Evolutionary conservation across 371 early-diverging fungal genomes (phyloP), one percentile per base, ranked within the genome.

Genomic region (Nematocida homosporus): DNA sequence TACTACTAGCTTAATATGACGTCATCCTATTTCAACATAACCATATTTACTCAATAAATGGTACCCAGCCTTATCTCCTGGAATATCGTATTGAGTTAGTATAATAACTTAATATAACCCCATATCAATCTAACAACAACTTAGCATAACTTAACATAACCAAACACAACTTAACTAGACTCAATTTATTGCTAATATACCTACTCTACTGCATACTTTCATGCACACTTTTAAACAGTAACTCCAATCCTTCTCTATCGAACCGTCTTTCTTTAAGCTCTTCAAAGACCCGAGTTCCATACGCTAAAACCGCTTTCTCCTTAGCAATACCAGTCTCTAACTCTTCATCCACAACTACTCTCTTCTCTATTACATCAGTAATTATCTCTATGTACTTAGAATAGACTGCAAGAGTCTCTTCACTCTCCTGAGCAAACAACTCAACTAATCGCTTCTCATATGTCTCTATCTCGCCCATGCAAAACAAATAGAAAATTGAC

Each of bases 331-430:
- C 60, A 8, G 56, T 32, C 6, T 25, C 8, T 27, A 68, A n/a
- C 2, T 29, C 23, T 20, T 40, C 25, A n/a, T 68, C 25, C 0
- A 13, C 1, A 20, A 44, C 57, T 37, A 57, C 42, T 38, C 60
- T 68, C 16, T 32, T 32, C 60, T 72, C 75, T 37, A 72, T 0
- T 6, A 29, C 13, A n/a, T 25, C 13, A 13, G 63, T 59, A 25
- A 72, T 44, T 0, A 30, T 8, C 23, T 72, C 75, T 27, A 72
- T 35, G 38, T 72, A 72, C 37, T 59, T 61, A 18, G 48, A 38
- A 16, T 61, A 29, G 25, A 61, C 75, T 37, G 3, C 5, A 5
- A 61, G 48, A 27, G 63, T 30, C 52, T 72, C 75, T 10, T 38
- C 35, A 42, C 54, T 50, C 35, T 41, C 59, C 18, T 29, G 42